Evolutionary conservation across 805 yeast species (phyloP).

Genomic region (Cyberlindnera euphorbiae): DNA sequence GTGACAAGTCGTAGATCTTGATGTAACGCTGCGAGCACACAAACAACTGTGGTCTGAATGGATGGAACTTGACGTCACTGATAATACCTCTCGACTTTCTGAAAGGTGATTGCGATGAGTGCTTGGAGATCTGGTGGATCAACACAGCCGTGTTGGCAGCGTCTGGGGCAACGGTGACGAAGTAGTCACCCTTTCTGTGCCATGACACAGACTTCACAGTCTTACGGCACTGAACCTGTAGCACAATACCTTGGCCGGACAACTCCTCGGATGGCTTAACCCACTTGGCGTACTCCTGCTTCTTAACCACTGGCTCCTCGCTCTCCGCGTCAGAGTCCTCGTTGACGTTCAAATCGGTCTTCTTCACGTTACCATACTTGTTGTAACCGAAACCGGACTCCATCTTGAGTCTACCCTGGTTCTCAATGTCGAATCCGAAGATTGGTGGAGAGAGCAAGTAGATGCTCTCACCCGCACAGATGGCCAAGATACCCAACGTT

Average conservation of each 20-base stretch:
- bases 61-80: conserved; percentile 96
- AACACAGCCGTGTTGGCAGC: conserved; percentile 83
- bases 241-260: conserved; percentile 65
- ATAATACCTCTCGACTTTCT: conserved; percentile 87
- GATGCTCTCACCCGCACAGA: conserved; percentile 75
- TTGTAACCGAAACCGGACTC: conserved; percentile 92
- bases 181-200: conserved; percentile 97
- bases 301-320: conserved; percentile 33
- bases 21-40: conserved; percentile 93
- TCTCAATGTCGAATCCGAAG: conserved; percentile 84
- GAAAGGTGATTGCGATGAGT: conserved; percentile 94
- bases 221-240: conserved; percentile 62
- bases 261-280: conserved; percentile 63
- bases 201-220: conserved; percentile 80
- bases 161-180: conserved; percentile 94
- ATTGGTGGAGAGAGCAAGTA: conserved; percentile 84
- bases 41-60: conserved; percentile 87
- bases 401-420: conserved; percentile 67
- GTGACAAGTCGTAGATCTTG: conserved; percentile 84
- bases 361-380: conserved; percentile 50
- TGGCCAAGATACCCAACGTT: conserved; percentile 73
- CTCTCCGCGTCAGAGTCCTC: conserved; percentile 37
- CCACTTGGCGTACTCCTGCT: conserved; percentile 72
- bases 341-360: conserved; percentile 35
- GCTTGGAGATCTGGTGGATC: conserved; percentile 92